phyloP scores from a whole-genome alignment of 139 green algal species.

The Mesostigma viride region DNA sequence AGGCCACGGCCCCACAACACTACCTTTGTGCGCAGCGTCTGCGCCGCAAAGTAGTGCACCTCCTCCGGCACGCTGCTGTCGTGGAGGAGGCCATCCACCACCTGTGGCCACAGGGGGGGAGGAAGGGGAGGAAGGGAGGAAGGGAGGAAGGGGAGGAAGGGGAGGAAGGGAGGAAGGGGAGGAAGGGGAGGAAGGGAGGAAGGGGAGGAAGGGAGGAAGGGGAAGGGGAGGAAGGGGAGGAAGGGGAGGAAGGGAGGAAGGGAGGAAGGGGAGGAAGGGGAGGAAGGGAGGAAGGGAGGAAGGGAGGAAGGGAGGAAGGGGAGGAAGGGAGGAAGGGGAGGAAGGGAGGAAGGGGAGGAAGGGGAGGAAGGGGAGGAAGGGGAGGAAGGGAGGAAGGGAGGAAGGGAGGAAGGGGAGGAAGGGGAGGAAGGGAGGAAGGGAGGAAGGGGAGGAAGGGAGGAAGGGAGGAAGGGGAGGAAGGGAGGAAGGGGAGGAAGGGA shows the following conservation, averaged over 20 bases:
- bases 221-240: too few species aligned
- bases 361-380: neutral
- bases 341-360: neutral
- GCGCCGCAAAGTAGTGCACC: slow-evolving; percentile 71
- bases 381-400: neutral
- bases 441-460: neutral
- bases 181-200: too few species aligned
- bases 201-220: too few species aligned
- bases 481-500: neutral
- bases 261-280: too few species aligned
- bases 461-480: neutral
- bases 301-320: too few species aligned
- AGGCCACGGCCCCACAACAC: too few species aligned
- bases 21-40: slow-evolving; percentile 84
- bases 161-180: neutral
- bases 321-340: slow-evolving; percentile 5
- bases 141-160: neutral
- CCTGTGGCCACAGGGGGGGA: slow-evolving; percentile 38
- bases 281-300: too few species aligned
- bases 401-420: neutral
- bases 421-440: neutral
- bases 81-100: slow-evolving; percentile 62
- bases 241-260: too few species aligned
- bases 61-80: slow-evolving; percentile 49
- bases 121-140: neutral